These are phyloP conservation scores for Gossypium australe DNA, from an alignment of 345 rosid species.

Conservation along the genomic window DNA sequence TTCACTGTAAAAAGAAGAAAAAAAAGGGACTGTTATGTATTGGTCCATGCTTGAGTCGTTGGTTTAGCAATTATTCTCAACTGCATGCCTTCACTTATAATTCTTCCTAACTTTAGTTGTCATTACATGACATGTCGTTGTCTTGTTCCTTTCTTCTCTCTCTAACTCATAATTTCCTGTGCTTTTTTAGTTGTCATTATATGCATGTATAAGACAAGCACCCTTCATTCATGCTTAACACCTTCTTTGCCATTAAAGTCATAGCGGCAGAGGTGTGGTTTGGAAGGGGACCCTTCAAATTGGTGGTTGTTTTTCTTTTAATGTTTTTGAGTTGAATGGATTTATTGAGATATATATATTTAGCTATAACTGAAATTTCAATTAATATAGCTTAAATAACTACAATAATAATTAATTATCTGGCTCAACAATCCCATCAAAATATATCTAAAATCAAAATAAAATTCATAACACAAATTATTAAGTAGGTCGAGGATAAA, in stretches of 20 bases:
- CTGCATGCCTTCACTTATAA: neutral
- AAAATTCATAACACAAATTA: too few species aligned
- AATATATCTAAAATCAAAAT: too few species aligned
- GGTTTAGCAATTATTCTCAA: neutral
- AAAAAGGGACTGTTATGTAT: neutral
- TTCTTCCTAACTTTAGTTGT: neutral
- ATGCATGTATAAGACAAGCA: conserved; percentile 3
- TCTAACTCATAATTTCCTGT: neutral
- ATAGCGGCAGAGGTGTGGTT: neutral
- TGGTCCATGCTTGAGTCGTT: neutral
- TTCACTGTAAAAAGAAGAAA: too few species aligned
- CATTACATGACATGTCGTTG: neutral
- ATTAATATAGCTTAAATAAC: too few species aligned
- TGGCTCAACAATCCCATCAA: too few species aligned
- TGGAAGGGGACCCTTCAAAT: neutral
- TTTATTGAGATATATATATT: too few species aligned
- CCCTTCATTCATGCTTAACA: conserved; percentile 28
- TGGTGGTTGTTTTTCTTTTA: too few species aligned
- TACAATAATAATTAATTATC: too few species aligned
- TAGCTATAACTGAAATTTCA: too few species aligned
- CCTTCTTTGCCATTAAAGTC: conserved; percentile 44
- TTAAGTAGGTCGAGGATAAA: too few species aligned
- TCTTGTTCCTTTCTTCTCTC: neutral
- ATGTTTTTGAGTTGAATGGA: too few species aligned
- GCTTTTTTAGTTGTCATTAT: neutral